Evolutionary conservation across 768 basidiomycete genomes (phyloP), one percentile per base, ranked within the genome.

Genomic region (Collybia mongolica): DNA sequence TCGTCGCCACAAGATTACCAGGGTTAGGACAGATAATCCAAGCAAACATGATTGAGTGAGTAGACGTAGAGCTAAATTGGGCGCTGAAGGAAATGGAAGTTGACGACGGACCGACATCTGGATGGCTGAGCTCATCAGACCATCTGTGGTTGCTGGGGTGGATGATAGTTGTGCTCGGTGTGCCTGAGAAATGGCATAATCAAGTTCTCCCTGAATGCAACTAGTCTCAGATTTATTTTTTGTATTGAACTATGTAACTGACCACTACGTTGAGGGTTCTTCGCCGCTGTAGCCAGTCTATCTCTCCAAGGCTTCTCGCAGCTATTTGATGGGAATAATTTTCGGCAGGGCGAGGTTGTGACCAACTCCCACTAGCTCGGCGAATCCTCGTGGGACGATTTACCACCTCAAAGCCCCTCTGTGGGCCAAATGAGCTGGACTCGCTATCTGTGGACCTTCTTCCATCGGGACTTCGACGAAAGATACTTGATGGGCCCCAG

Each of bases 221-320:
- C 36, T 37, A 18, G 12, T 26, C 18, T 43, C 36, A 44, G 24
- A 11, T 32, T 32, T 9, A 14, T 23, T 1, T 6, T 14, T 19
- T n/a, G 8, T 38, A 1, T 51, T 19, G 15, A 51, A 20, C 17
- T 11, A 15, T 17, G 48, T 5, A 37, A 71, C 84, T 61, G 63
- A 90, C 89, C 70, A 86, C 81, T 49, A 79, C 77, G 59, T 82
- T 84, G 24, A 86, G 68, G 62, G 84, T 89, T 50, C 88, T 79
- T 46, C 90, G 75, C 44, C 86, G 80, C 49, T 85, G 79, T 28
- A 90, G 70, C 90, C 90, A 92, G 61, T 88, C 88, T 44, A 88
- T 72, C 60, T 92, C 88, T 24, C 82, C 80, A 23, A 88, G 69
- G 54, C 77, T 83, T 49, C 81, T 72, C 24, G 79, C 72, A 14